These are phyloP conservation scores for Luvunga scandens DNA, from an alignment of 345 rosid genomes.

Conservation along the genomic window DNA sequence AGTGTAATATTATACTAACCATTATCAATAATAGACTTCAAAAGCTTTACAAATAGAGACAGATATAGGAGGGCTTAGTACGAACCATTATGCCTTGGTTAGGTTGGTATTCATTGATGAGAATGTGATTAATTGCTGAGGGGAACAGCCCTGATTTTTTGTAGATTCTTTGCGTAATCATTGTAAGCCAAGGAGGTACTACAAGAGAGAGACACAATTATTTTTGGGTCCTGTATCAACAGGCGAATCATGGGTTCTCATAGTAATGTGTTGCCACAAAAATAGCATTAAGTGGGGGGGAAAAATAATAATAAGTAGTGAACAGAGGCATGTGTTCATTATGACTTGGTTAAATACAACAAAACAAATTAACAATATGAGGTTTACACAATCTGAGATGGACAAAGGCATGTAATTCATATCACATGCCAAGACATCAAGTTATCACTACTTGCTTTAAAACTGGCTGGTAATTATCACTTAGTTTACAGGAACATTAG, in stretches of 20 bases:
- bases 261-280: background rate
- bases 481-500: background rate
- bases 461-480: background rate
- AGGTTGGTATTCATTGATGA: constrained; percentile 84
- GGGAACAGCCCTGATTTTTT: constrained; percentile 72
- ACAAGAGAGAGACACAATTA: constrained; percentile 27
- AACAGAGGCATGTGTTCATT: background rate
- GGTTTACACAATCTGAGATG: no score
- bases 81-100: constrained; percentile 87
- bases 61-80: background rate
- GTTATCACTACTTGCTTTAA: background rate
- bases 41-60: background rate
- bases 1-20: background rate
- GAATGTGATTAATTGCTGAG: constrained; percentile 78
- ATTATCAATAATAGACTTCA: background rate
- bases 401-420: background rate
- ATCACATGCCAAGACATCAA: background rate
- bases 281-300: background rate
- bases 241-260: constrained; percentile 56
- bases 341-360: background rate
- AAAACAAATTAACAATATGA: background rate
- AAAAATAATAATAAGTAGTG: no score
- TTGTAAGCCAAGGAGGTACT: constrained; percentile 10
- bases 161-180: constrained; percentile 31
- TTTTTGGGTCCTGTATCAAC: constrained; percentile 22